phyloP scores from a whole-genome alignment of 805 yeast species.

The Barnettozyma populi region DNA sequence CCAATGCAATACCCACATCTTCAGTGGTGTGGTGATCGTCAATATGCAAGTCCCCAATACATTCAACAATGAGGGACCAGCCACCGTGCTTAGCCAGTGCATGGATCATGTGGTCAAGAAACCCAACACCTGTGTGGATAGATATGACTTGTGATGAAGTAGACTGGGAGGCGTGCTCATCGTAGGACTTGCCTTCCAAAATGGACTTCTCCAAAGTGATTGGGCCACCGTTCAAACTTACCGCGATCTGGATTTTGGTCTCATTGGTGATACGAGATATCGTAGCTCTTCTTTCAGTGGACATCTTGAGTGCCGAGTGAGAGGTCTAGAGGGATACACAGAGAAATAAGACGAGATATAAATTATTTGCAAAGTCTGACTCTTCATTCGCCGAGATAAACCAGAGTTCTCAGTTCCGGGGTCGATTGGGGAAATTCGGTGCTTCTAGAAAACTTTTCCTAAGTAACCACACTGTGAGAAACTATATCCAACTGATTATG shows the following conservation, averaged over 20 bases:
- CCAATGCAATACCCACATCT: constrained; percentile 91
- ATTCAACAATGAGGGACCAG: constrained; percentile 86
- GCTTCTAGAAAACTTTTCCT: neutral
- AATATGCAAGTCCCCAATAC: constrained; percentile 90
- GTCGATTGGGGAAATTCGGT: neutral
- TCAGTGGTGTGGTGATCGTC: constrained; percentile 98
- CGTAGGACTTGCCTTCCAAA: constrained; percentile 33
- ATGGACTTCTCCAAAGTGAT: constrained; percentile 58
- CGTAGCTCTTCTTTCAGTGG: constrained; percentile 28
- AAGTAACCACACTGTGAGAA: neutral
- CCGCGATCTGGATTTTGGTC: constrained; percentile 82
- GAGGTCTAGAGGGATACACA: neutral
- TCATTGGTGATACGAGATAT: constrained; percentile 75
- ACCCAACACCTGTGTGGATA: constrained; percentile 90
- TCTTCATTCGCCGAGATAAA: neutral
- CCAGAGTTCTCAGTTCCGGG: neutral
- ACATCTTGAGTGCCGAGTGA: neutral
- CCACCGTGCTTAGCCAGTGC: constrained; percentile 97
- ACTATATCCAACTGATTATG: neutral
- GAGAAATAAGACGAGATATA: neutral
- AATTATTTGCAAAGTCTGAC: neutral
- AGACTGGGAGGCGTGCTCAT: constrained; percentile 59
- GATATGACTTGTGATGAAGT: constrained; percentile 69
- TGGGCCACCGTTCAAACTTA: constrained; percentile 83
- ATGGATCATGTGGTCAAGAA: constrained; percentile 94